A percentile compares a stretch with the other conserved stretches of the same genome.
phyloP scores from a whole-genome alignment of 139 green algal species.

The Raphidocelis subcapitata region DNA sequence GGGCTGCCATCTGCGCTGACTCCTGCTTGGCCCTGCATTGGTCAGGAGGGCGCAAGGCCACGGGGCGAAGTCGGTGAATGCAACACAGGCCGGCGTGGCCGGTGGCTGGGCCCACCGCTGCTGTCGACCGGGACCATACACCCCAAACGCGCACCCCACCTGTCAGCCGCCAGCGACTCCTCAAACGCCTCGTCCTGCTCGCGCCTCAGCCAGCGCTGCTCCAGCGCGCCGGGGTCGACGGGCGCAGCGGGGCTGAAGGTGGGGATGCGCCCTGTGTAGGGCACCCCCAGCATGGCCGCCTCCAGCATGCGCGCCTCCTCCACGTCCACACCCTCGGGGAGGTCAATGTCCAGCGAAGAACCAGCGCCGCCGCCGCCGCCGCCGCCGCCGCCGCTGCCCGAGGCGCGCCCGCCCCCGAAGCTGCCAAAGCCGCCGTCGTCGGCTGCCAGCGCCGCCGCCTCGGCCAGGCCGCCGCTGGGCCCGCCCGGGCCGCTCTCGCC shows the following conservation, averaged over 20 bases:
- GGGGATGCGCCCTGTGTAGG: constrained; percentile 63
- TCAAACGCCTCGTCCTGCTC: constrained; percentile 79
- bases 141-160: constrained; percentile 26
- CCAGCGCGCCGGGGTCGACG: constrained; percentile 31
- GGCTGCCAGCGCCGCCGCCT: too few species aligned
- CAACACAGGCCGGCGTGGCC: too few species aligned
- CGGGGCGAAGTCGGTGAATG: too few species aligned
- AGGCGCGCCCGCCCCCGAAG: neutral
- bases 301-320: constrained; percentile 84
- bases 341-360: too few species aligned
- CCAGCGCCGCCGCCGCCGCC: too few species aligned
- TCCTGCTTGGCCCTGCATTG: constrained; percentile 39
- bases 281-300: constrained; percentile 75
- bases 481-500: too few species aligned
- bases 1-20: neutral
- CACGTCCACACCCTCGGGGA: constrained; percentile 48
- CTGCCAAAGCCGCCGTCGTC: too few species aligned
- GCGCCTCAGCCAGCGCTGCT: constrained; percentile 41
- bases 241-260: constrained; percentile 20
- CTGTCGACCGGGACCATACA: too few species aligned
- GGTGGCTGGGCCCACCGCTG: too few species aligned
- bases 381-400: neutral
- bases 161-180: constrained; percentile 62
- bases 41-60: too few species aligned
- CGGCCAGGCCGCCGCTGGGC: too few species aligned